A percentile compares a stretch with the other conserved stretches of the same genome.
phyloP scores from a whole-genome alignment of 2,329 filamentous ascomycete species.

The Cladophialophora yegresii region DNA sequence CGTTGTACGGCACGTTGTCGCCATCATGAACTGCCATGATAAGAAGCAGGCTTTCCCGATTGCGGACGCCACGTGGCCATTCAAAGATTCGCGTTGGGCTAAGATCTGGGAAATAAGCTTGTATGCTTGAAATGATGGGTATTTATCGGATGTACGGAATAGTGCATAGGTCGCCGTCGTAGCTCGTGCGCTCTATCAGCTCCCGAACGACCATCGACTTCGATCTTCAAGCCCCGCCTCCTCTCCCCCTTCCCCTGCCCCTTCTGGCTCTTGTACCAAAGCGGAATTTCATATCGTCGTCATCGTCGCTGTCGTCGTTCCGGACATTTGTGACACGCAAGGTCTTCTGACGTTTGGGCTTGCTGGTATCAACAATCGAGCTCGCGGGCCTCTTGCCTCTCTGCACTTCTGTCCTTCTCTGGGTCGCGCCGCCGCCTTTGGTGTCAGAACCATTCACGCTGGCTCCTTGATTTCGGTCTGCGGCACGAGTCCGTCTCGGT shows the following conservation, averaged over 20 bases:
- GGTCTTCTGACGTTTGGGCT: slow-evolving; percentile 38
- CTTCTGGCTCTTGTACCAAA: slow-evolving; percentile 26
- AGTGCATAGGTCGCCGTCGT: not conserved
- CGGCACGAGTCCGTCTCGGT: slow-evolving; percentile 34
- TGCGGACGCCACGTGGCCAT: not conserved
- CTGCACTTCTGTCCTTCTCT: slow-evolving; percentile 2
- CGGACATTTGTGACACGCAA: slow-evolving; percentile 36
- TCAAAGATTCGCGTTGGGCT: not conserved
- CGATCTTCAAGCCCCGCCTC: slow-evolving; percentile 4
- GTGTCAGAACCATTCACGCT: slow-evolving; percentile 1
- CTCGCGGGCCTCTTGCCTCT: slow-evolving; percentile 32
- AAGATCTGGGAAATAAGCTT: not conserved
- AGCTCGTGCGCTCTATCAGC: not conserved
- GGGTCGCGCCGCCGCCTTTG: slow-evolving; percentile 5
- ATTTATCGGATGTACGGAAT: not conserved
- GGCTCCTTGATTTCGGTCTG: slow-evolving; percentile 20
- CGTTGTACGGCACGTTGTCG: not conserved
- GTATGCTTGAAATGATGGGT: not conserved
- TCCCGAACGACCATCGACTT: not conserved
- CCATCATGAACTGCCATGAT: not conserved
- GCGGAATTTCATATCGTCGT: slow-evolving; percentile 58
- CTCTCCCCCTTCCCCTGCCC: slow-evolving; percentile 15
- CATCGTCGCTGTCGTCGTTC: slow-evolving; percentile 46
- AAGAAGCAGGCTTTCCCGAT: not conserved
- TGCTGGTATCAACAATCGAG: slow-evolving; percentile 9